Evolutionary conservation across 306 rosid species (phyloP), one percentile per base, ranked within the genome.

Genomic region (Casuarina cunninghamiana): DNA sequence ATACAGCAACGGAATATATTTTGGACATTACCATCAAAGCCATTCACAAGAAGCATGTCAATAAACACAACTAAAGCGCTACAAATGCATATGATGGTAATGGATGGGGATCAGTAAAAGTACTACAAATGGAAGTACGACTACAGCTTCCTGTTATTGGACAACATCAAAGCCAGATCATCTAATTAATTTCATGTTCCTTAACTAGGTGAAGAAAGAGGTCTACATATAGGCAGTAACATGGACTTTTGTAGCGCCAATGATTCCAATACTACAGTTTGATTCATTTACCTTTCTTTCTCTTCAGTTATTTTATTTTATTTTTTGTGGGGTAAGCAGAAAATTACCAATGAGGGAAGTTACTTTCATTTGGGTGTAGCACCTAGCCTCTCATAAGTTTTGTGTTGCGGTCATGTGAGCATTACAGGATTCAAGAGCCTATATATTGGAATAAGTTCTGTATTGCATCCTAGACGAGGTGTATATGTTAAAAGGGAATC

Each of bases 41-140:
- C 70, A 65, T 9, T 39, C 48, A 65, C 70, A 65, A 65, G 44
- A 65, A 65, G 21, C 45, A 65, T 38, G 70, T 39, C 26, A 16
- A 44, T 10, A 66, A 66, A 66, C 41, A 66, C 10, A 39, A 41
- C 6, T 39, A 16, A 65, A 41, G 32, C 6, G 4, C 0, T 39
- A 7, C 17, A 39, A 46, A 46, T 8, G 10, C 7, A 65, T 16
- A 39, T 17, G 21, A 12, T n/a, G 41, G 46, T 41, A 48, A 13
- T 35, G 44, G 48, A 66, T 21, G 17, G 3, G 21, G 46, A 65
- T 16, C 26, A 16, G 49, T 41, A 13, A 39, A 57, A 2, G 10
- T 66, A 41, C 49, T 66, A 5, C n/a, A 35, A 3, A 15, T 41
- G 32, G 9, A 16, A 66, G 35, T 39, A 5, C 71, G 16, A 45